Percentiles rank a stretch among this genome's conserved stretches.
Evolutionary conservation across 2,329 filamentous ascomycete genomes (phyloP).

Genomic region (Fusarium sp.): DNA sequence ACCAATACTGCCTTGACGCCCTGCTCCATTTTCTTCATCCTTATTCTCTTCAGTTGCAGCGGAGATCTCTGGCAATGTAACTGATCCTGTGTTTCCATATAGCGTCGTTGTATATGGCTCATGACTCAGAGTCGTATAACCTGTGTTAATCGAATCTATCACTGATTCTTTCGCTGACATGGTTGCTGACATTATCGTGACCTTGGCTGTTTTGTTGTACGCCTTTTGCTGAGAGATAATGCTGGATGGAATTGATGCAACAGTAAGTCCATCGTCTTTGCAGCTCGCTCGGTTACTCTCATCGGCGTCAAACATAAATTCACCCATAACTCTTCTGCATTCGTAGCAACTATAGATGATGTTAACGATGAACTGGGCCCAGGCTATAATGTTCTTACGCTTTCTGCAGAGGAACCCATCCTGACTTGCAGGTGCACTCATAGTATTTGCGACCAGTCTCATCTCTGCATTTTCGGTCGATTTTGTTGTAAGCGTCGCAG

Average conservation of each 20-base stretch:
- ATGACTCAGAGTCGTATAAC: not conserved
- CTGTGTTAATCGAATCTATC: not conserved
- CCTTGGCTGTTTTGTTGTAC: conserved; percentile 17
- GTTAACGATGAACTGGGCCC: not conserved
- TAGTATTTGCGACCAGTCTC: conserved; percentile 16
- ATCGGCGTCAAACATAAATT: not conserved
- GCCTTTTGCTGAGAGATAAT: conserved; percentile 25
- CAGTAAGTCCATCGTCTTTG: not conserved
- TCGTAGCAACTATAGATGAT: conserved; percentile 11
- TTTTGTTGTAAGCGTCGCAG: conserved; percentile 15
- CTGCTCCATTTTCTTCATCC: not conserved
- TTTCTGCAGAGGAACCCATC: conserved; percentile 18
- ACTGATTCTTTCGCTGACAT: conserved; percentile 1
- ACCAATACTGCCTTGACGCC: not conserved
- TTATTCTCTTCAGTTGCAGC: not conserved
- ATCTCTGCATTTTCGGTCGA: conserved; percentile 21
- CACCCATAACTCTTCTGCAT: conserved; percentile 15
- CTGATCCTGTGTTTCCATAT: not conserved
- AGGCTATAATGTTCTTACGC: conserved; percentile 11
- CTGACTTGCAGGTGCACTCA: conserved; percentile 26
- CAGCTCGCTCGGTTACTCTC: conserved; percentile 3
- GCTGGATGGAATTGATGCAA: conserved; percentile 24
- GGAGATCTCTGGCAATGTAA: not conserved
- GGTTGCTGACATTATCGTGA: conserved; percentile 7
- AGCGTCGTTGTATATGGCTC: not conserved